Conservation (phyloP, 768 basidiomycete species). For the Boletus rubescentipes region DNA sequence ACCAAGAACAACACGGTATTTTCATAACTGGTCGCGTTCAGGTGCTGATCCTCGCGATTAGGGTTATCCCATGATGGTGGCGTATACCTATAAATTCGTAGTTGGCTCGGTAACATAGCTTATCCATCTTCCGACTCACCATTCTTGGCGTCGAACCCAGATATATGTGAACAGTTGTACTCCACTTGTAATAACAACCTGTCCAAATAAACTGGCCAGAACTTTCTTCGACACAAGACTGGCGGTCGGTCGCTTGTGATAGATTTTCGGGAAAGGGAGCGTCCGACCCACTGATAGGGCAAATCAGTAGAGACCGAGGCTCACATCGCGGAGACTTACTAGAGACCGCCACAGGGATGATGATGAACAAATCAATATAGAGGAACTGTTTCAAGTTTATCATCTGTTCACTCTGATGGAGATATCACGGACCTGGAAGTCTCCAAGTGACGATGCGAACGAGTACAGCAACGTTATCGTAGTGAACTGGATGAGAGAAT, state of each 20-base stretch:
- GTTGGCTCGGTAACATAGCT: neutral
- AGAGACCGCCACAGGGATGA: slow-evolving; percentile 93
- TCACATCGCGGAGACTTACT: slow-evolving; percentile 54
- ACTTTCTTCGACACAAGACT: slow-evolving; percentile 96
- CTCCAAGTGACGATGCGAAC: slow-evolving; percentile 93
- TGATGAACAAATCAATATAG: slow-evolving; percentile 97
- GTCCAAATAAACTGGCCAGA: slow-evolving; percentile 88
- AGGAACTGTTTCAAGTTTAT: slow-evolving; percentile 60
- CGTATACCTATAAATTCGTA: slow-evolving; percentile 59
- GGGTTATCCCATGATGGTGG: slow-evolving; percentile 55
- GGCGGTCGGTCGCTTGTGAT: slow-evolving; percentile 90
- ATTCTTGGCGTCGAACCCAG: slow-evolving; percentile 82
- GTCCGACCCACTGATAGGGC: slow-evolving; percentile 83
- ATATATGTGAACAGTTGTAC: slow-evolving; percentile 87
- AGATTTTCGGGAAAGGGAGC: slow-evolving; percentile 81
- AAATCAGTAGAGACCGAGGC: slow-evolving; percentile 3
- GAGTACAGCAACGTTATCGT: slow-evolving; percentile 94
- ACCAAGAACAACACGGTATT: slow-evolving; percentile 90
- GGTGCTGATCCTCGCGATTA: slow-evolving; percentile 57
- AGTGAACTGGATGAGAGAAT: slow-evolving; percentile 99
- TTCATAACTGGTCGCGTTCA: slow-evolving; percentile 86
- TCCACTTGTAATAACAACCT: slow-evolving; percentile 80
- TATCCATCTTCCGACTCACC: slow-evolving; percentile 46
- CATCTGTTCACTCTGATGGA: slow-evolving; percentile 5
- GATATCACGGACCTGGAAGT: slow-evolving; percentile 74